These are phyloP conservation scores for Schwanniomyces vanrijiae DNA, from an alignment of 805 yeast species.

Conservation along the genomic window DNA sequence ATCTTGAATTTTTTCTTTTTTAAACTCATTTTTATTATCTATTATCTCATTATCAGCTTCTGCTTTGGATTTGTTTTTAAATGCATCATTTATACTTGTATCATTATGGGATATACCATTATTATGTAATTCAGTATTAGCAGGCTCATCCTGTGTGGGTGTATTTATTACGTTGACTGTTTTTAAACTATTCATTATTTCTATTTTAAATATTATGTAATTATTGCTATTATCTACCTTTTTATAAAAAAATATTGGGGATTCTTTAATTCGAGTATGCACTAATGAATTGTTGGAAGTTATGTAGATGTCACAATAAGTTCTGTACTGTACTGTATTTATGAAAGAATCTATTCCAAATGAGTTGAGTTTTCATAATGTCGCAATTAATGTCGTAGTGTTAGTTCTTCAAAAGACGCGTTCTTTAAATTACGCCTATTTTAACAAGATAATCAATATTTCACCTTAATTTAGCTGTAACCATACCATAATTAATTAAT, in stretches of 20 bases:
- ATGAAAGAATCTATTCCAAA: not conserved
- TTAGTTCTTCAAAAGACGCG: constrained; percentile 1
- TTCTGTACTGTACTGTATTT: not conserved
- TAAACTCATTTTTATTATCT: not conserved
- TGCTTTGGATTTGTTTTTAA: too few relatives aligned
- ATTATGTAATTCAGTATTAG: not conserved
- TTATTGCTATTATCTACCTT: too few relatives aligned
- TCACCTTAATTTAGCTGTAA: not conserved
- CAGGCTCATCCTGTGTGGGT: not conserved
- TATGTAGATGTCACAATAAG: too few relatives aligned
- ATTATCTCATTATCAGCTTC: not conserved
- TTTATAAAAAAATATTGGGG: too few relatives aligned
- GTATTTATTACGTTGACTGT: not conserved
- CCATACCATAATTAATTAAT: constrained; percentile 3
- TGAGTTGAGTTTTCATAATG: constrained; percentile 1
- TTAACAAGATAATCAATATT: not conserved
- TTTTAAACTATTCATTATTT: not conserved
- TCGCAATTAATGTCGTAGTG: not conserved
- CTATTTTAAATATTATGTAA: not conserved
- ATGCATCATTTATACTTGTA: not conserved
- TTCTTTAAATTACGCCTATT: not conserved
- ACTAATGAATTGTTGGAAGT: too few relatives aligned
- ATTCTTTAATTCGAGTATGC: too few relatives aligned
- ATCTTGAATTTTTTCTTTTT: not conserved
- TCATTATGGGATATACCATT: not conserved